These are phyloP conservation scores for Nigrospora sphaerica DNA, from an alignment of 2,329 filamentous ascomycete species.

Conservation along the genomic window DNA sequence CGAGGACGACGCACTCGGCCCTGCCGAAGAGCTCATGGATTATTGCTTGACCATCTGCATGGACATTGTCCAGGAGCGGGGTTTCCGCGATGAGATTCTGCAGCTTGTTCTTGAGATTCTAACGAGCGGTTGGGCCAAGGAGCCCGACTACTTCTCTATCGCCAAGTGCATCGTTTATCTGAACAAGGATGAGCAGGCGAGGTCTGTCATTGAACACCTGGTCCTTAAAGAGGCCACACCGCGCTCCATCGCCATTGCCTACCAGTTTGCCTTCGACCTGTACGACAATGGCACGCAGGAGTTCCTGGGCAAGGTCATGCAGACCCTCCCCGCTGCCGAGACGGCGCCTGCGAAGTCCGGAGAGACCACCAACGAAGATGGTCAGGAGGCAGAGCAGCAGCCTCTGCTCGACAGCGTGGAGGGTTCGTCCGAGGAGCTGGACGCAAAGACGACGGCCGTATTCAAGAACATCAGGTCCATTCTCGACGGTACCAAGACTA, in stretches of 20 bases:
- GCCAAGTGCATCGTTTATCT: slow-evolving; percentile 96
- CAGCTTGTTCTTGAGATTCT: slow-evolving; percentile 91
- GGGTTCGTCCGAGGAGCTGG: slow-evolving; percentile 21
- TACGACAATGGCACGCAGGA: slow-evolving; percentile 99
- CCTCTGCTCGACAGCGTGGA: slow-evolving; percentile 40
- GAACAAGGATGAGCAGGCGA: slow-evolving; percentile 85
- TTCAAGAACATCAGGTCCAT: slow-evolving; percentile 60
- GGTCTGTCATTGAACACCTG: slow-evolving; percentile 74
- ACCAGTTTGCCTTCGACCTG: slow-evolving; percentile 95
- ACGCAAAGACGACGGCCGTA: slow-evolving; percentile 46
- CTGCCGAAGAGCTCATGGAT: slow-evolving; percentile 90
- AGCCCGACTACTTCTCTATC: slow-evolving; percentile 95
- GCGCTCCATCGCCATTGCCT: slow-evolving; percentile 76
- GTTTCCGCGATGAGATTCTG: slow-evolving; percentile 76
- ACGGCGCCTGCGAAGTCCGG: slow-evolving; percentile 29
- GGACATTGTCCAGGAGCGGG: slow-evolving; percentile 92
- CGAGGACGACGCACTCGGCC: slow-evolving; percentile 42
- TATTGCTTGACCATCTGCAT: slow-evolving; percentile 95
- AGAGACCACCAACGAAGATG: slow-evolving; percentile 36
- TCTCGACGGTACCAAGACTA: slow-evolving; percentile 85
- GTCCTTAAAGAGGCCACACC: slow-evolving; percentile 67
- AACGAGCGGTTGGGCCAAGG: slow-evolving; percentile 70
- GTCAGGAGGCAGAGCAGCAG: slow-evolving; percentile 39
- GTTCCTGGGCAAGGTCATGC: slow-evolving; percentile 84
- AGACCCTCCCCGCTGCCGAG: slow-evolving; percentile 60